Base-by-base conservation (phyloP, 768 basidiomycete genomes). In the Boletus insuetus region DNA sequence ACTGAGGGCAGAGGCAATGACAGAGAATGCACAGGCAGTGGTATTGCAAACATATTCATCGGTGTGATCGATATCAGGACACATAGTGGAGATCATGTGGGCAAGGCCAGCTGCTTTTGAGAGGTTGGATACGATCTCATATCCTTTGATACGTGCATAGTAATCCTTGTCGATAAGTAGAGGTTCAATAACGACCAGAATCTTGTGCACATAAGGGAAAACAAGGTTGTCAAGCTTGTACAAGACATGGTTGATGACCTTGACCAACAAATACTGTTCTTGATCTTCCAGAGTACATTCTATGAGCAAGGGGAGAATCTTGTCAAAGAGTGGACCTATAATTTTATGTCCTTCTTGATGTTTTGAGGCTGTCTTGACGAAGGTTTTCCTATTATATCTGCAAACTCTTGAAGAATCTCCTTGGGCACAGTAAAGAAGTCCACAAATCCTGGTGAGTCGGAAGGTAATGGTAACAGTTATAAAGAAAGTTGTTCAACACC, bases 31-130 rank as follows among this genome's bases (percentile, higher is more conserved):
- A 64, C 96, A 89, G 35, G 97, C 96, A 16, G 97, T 99, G 41
- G 97, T 99, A 72, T 99, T 99, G 56, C 96, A 90, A 4, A 98
- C 96, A 62, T 99, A 98, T 73, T 98, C 97, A 68, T 99, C 96
- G 42, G 97, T 94, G 64, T 98, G 96, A 73, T 98, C 96, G 58
- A 98, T 98, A 79, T 99, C 96, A 4, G 97, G 96, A 63, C 95
- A 89, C 96, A 99, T 98, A 20, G 96, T 99, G 35, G 97, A 99
- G 65, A 99, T 99, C 97, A 99, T 98, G 75, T 99, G 97, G 4
- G 97, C 96, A 22, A 99, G 87, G 74, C 97, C 96, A 29, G 95
- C 96, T 11, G 96, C 97, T 74, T 98, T 99, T 29, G 97, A 96
- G 39, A 98, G 78, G 72, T 98, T 99, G 64, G 93, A 96, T 63